Conservation (phyloP, 2,329 filamentous ascomycete genomes). For the Penicillium sp. region DNA sequence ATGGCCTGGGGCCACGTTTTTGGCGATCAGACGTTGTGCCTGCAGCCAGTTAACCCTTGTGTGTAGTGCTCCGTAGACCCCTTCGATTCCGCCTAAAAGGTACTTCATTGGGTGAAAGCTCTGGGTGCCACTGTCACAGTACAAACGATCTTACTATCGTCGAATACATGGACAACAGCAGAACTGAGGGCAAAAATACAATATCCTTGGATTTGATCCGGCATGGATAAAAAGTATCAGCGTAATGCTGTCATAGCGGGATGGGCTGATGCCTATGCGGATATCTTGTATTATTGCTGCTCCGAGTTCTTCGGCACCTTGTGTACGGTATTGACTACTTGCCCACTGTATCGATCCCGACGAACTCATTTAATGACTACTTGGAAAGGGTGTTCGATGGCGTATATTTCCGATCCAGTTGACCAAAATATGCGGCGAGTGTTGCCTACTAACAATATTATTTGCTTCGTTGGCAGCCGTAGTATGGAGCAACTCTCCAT, state of each 20-base stretch:
- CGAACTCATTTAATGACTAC: conserved; percentile 43
- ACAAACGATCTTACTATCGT: neutral
- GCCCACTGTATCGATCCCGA: conserved; percentile 49
- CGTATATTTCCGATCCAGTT: neutral
- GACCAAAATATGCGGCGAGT: neutral
- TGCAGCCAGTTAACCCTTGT: conserved; percentile 55
- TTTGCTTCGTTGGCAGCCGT: conserved; percentile 36
- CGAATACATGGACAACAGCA: conserved; percentile 41
- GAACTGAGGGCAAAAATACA: conserved; percentile 50
- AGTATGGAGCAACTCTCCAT: neutral
- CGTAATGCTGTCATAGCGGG: neutral
- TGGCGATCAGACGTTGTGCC: conserved; percentile 52
- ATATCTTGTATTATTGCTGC: conserved; percentile 49
- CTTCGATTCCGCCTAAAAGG: conserved; percentile 53
- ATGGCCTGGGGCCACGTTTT: conserved; percentile 56
- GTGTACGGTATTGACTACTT: conserved; percentile 40
- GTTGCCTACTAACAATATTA: neutral
- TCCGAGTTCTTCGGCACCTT: conserved; percentile 46
- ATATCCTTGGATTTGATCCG: conserved; percentile 50
- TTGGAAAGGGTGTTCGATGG: conserved; percentile 43
- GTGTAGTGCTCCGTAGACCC: conserved; percentile 62
- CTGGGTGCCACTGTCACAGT: conserved; percentile 46
- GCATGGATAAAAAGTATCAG: neutral
- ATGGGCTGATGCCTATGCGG: conserved; percentile 34
- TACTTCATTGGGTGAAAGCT: conserved; percentile 49